A percentile compares a stretch with the other conserved stretches of the same genome.
These are phyloP conservation scores for Solanum sejunctum DNA, from an alignment of 257 asterid genomes.

Conservation along the genomic window DNA sequence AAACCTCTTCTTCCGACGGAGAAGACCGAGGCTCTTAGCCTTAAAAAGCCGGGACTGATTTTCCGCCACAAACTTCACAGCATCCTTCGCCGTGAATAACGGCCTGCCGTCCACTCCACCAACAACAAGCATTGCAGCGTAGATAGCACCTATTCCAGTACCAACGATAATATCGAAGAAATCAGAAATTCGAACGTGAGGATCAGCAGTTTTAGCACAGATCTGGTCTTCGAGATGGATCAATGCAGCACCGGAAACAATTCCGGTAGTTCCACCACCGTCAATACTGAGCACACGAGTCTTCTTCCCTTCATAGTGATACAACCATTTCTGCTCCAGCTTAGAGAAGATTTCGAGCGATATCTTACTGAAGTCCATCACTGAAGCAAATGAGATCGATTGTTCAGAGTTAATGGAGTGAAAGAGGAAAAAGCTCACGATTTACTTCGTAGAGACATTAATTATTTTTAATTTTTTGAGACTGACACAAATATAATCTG, in stretches of 20 bases:
- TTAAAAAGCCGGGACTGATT: slow-evolving; percentile 37
- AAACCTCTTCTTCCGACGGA: slow-evolving; percentile 39
- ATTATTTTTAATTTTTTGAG: neutral
- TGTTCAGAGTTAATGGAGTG: slow-evolving; percentile 5
- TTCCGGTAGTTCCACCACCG: slow-evolving; percentile 67
- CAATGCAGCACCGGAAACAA: slow-evolving; percentile 53
- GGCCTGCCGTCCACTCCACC: slow-evolving; percentile 69
- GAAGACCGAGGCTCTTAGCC: slow-evolving; percentile 19
- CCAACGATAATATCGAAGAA: slow-evolving; percentile 81
- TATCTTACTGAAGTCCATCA: slow-evolving; percentile 62
- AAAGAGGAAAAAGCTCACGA: slow-evolving; percentile 43
- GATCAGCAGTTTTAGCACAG: slow-evolving; percentile 54
- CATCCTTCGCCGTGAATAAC: slow-evolving; percentile 48
- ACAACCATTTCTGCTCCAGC: slow-evolving; percentile 87
- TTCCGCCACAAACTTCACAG: slow-evolving; percentile 36
- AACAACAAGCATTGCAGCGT: slow-evolving; percentile 70
- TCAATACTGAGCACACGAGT: slow-evolving; percentile 70
- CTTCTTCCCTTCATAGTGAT: slow-evolving; percentile 66
- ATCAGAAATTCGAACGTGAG: slow-evolving; percentile 56
- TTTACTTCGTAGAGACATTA: slow-evolving; percentile 37
- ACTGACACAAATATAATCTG: neutral
- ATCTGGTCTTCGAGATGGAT: slow-evolving; percentile 74
- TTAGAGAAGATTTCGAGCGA: slow-evolving; percentile 81
- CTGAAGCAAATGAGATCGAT: neutral
- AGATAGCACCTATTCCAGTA: slow-evolving; percentile 76